These are phyloP conservation scores for Lentinula detonsa DNA, from an alignment of 768 basidiomycete species.

Conservation along the genomic window DNA sequence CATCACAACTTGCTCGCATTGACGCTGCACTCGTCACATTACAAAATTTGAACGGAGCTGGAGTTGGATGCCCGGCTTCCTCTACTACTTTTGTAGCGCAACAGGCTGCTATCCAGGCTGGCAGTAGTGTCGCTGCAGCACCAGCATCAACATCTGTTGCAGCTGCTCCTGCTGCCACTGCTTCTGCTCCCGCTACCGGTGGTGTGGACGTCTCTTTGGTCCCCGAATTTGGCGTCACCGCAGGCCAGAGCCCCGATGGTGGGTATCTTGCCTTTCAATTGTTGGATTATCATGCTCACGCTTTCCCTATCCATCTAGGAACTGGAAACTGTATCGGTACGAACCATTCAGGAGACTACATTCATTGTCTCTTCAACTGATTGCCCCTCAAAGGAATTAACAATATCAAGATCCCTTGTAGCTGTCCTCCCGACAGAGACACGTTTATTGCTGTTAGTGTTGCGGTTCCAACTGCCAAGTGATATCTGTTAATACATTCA, in stretches of 20 bases:
- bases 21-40: constrained; percentile 55
- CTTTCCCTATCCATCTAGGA: constrained; percentile 14
- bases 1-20: constrained; percentile 51
- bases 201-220: constrained; percentile 50
- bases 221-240: constrained; percentile 48
- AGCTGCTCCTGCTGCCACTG: constrained; percentile 20
- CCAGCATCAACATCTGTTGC: constrained; percentile 7
- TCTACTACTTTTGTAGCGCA: constrained; percentile 49
- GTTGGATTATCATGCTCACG: neutral
- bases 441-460: constrained; percentile 31
- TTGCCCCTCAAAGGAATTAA: constrained; percentile 36
- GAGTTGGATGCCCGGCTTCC: constrained; percentile 61
- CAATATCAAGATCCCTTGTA: constrained; percentile 62
- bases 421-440: constrained; percentile 53
- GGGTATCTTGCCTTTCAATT: neutral
- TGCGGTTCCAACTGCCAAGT: neutral
- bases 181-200: constrained; percentile 20
- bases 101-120: constrained; percentile 11
- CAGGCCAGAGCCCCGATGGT: constrained; percentile 56
- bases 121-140: neutral
- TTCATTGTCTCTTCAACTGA: constrained; percentile 52
- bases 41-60: constrained; percentile 67
- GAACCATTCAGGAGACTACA: neutral
- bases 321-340: constrained; percentile 68
- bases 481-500: neutral